These are phyloP conservation scores for Auriculariales sp. DNA, from an alignment of 768 basidiomycete genomes.

Conservation along the genomic window DNA sequence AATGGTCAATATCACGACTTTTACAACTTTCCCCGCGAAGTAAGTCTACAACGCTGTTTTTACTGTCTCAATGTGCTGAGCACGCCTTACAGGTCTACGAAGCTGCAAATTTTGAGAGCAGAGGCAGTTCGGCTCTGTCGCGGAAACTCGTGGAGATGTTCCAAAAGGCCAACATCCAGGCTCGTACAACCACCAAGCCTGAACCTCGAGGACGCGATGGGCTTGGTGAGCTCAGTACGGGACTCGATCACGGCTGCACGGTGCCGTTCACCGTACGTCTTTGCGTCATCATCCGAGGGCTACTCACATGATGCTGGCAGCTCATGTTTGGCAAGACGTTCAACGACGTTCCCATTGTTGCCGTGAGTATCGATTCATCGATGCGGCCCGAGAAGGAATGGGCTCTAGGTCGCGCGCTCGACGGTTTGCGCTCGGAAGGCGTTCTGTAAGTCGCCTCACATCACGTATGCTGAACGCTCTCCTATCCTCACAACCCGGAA, in stretches of 20 bases:
- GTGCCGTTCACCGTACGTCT: conserved; percentile 62
- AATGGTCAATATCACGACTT: conserved; percentile 68
- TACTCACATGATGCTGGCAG: too few relatives aligned
- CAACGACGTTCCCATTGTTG: conserved; percentile 48
- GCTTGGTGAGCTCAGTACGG: conserved; percentile 45
- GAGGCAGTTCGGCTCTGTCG: conserved; percentile 43
- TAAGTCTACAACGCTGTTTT: neutral
- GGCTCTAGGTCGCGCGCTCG: conserved; percentile 14
- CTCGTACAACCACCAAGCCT: conserved; percentile 30
- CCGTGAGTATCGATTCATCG: conserved; percentile 50
- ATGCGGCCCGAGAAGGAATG: conserved; percentile 17
- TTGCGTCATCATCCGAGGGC: too few relatives aligned
- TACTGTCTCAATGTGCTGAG: neutral
- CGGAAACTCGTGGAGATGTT: conserved; percentile 46
- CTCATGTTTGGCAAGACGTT: conserved; percentile 64
- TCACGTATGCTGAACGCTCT: too few relatives aligned
- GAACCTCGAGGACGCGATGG: conserved; percentile 56
- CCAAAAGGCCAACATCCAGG: conserved; percentile 37
- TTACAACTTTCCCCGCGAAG: conserved; percentile 40
- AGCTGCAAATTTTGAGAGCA: conserved; percentile 46
- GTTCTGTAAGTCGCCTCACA: too few relatives aligned
- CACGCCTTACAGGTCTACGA: conserved; percentile 43
- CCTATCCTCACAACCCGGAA: too few relatives aligned
- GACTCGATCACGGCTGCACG: conserved; percentile 70
- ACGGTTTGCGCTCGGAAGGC: conserved; percentile 13